Percentiles rank a stretch among this genome's conserved stretches.
Evolutionary conservation across 371 early-diverging fungal genomes (phyloP).

Genomic region (Furculomyces boomerangus): DNA sequence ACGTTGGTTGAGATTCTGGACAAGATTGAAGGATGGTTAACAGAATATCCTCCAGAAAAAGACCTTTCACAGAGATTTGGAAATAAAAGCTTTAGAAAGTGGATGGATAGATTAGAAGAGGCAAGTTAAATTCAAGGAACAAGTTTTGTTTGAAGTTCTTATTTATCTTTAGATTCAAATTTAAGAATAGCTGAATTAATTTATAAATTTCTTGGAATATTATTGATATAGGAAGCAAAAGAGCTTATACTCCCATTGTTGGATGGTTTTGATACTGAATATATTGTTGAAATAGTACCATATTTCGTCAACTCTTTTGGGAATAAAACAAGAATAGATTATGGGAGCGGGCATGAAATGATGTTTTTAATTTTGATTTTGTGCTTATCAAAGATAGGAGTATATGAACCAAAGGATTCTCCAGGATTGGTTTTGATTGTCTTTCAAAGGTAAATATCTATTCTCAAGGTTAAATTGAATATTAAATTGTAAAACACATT

Average conservation of each 20-base stretch:
- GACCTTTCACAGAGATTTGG: constrained; percentile 43
- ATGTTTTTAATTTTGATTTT: constrained; percentile 85
- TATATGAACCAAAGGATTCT: constrained; percentile 47
- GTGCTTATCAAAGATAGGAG: constrained; percentile 55
- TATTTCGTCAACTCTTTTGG: constrained; percentile 59
- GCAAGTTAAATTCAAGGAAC: constrained; percentile 19
- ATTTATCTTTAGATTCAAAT: neutral
- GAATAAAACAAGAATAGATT: constrained; percentile 87
- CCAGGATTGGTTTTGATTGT: constrained; percentile 53
- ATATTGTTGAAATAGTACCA: constrained; percentile 48
- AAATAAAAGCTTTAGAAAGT: constrained; percentile 70
- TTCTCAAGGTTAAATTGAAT: neutral
- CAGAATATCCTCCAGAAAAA: constrained; percentile 45
- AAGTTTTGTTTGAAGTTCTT: neutral
- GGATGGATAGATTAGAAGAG: constrained; percentile 38
- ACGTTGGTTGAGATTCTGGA: constrained; percentile 40
- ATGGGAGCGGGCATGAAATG: constrained; percentile 99
- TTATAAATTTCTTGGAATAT: constrained; percentile 1
- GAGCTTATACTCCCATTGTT: constrained; percentile 14
- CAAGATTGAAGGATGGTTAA: constrained; percentile 47
- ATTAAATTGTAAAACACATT: neutral
- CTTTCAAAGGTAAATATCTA: constrained; percentile 61
- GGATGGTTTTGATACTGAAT: too few species aligned
- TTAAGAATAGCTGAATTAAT: neutral
- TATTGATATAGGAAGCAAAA: constrained; percentile 3